Evolutionary conservation across 2,329 filamentous ascomycete genomes (phyloP).

Genomic region (Colletotrichum sp.): DNA sequence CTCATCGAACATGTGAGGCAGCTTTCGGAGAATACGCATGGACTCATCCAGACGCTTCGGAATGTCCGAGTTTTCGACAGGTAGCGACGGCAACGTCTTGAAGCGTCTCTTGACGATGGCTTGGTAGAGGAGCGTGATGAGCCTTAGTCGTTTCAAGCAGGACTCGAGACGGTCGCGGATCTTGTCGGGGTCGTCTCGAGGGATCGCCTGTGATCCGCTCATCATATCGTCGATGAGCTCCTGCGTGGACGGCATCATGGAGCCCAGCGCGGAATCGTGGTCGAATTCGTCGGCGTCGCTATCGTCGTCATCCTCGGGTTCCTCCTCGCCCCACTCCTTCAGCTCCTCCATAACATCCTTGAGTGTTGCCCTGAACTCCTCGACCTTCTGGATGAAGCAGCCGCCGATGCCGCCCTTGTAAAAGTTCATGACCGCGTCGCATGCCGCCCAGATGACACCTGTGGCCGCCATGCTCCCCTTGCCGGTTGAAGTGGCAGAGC

Average conservation of each 20-base stretch:
- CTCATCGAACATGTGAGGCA: constrained; percentile 74
- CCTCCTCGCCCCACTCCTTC: constrained; percentile 85
- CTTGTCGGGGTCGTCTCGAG: constrained; percentile 65
- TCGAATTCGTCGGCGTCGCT: constrained; percentile 48
- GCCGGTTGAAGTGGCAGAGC: constrained; percentile 35
- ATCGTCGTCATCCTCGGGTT: constrained; percentile 61
- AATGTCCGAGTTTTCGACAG: constrained; percentile 31
- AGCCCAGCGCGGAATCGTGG: constrained; percentile 41
- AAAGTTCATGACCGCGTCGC: constrained; percentile 73
- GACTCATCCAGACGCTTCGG: constrained; percentile 59
- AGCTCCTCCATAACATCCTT: constrained; percentile 86
- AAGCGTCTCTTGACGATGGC: constrained; percentile 74
- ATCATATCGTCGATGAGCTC: constrained; percentile 73
- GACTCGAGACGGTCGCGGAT: constrained; percentile 71
- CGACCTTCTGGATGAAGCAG: constrained; percentile 72
- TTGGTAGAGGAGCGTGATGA: constrained; percentile 71
- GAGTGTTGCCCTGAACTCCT: constrained; percentile 76
- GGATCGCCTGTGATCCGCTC: constrained; percentile 64
- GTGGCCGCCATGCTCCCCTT: constrained; percentile 68
- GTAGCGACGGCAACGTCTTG: constrained; percentile 59
- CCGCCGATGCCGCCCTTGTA: constrained; percentile 72
- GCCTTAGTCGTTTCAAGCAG: constrained; percentile 68
- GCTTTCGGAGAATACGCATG: constrained; percentile 57
- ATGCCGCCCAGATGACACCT: constrained; percentile 83
- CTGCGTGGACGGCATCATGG: constrained; percentile 46